Percentiles rank a stretch among this genome's conserved stretches.
These are phyloP conservation scores for Begonia fuchsioides DNA, from an alignment of 306 rosid species.

Conservation along the genomic window DNA sequence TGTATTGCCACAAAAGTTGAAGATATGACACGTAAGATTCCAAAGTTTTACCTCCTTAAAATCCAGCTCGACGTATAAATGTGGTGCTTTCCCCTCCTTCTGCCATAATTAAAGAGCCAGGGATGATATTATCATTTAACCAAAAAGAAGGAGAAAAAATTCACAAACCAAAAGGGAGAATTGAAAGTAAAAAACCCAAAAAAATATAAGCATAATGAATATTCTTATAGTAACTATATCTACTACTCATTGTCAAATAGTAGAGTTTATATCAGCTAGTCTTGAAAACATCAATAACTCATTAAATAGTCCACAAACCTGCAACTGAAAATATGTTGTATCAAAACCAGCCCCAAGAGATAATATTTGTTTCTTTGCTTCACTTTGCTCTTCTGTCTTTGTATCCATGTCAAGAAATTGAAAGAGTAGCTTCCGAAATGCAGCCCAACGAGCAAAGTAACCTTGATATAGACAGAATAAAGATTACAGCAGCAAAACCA, in stretches of 20 bases:
- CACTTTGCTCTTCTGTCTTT: slow-evolving; percentile 12
- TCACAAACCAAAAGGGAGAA: too few species aligned
- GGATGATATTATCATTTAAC: too few species aligned
- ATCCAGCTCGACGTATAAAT: slow-evolving; percentile 82
- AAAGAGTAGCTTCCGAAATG: slow-evolving; percentile 51
- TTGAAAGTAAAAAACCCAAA: too few species aligned
- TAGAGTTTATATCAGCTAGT: too few species aligned
- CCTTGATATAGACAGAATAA: slow-evolving; percentile 26
- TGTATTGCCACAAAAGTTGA: slow-evolving; percentile 10
- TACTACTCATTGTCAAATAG: too few species aligned
- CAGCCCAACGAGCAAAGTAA: slow-evolving; percentile 89
- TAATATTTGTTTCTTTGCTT: slow-evolving; percentile 22
- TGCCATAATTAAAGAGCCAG: slow-evolving; percentile 6
- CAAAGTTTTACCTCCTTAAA: slow-evolving; percentile 66
- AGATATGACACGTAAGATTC: slow-evolving; percentile 3
- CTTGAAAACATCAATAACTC: slow-evolving; percentile 5
- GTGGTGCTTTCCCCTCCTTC: slow-evolving; percentile 75
- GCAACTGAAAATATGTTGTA: slow-evolving; percentile 85
- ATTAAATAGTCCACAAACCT: slow-evolving; percentile 39
- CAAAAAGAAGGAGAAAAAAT: too few species aligned
- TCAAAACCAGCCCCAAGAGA: slow-evolving; percentile 96
- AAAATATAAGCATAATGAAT: too few species aligned
- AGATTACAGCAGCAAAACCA: slow-evolving; percentile 2
- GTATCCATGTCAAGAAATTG: slow-evolving; percentile 61
- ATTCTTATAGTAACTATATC: too few species aligned